Conservation (phyloP, 2,329 filamentous ascomycete species). For the Botrytis tulipae region DNA sequence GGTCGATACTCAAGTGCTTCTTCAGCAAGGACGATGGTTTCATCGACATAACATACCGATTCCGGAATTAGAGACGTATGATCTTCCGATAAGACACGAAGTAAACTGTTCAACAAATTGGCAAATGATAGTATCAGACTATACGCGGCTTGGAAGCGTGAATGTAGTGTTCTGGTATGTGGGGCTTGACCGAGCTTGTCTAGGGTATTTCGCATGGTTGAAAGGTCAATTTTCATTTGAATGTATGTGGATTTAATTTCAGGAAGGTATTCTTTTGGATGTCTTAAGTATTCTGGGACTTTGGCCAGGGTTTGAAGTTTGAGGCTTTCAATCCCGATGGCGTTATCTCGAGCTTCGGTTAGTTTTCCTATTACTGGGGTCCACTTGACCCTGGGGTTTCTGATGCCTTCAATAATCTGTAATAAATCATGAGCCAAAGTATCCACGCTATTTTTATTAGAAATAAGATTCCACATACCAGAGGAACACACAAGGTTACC, state of each 20-base stretch:
- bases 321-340: not conserved
- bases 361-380: not conserved
- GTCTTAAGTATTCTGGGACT: not conserved
- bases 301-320: not conserved
- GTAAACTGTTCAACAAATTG: not conserved
- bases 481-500: not conserved
- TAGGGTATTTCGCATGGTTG: not conserved
- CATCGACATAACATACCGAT: not conserved
- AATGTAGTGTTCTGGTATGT: not conserved
- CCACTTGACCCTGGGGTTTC: not conserved
- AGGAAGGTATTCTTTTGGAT: not conserved
- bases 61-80: not conserved
- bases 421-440: not conserved
- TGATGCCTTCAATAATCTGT: not conserved
- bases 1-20: not conserved
- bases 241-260: not conserved
- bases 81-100: not conserved
- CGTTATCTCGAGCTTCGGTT: conserved; percentile 7
- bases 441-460: rapidly evolving
- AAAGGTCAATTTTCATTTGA: not conserved
- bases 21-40: not conserved
- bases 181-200: not conserved
- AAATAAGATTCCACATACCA: not conserved
- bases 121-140: not conserved
- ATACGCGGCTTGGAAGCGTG: not conserved